These are phyloP conservation scores for Linderina pennispora DNA, from an alignment of 192 early-diverging fungal species.

Conservation along the genomic window DNA sequence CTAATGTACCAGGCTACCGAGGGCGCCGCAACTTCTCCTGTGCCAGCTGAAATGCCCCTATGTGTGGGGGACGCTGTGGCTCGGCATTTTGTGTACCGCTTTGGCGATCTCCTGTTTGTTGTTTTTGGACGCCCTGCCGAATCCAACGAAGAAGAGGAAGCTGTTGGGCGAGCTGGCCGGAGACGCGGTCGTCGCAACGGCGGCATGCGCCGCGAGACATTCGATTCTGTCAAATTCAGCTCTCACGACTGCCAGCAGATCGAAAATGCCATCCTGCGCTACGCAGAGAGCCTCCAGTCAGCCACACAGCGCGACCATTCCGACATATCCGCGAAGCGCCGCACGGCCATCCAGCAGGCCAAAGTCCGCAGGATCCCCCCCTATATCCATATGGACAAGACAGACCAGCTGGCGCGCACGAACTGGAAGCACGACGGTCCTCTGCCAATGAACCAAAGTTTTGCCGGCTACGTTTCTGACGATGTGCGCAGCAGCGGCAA, in stretches of 20 bases:
- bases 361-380: conserved; percentile 24
- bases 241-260: no score
- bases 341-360: conserved; percentile 6
- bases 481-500: neutral
- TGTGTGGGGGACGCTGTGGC: no score
- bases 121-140: no score
- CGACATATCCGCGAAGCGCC: conserved; percentile 5
- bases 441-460: conserved; percentile 19
- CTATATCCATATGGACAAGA: conserved; percentile 7
- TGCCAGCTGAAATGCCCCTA: no score
- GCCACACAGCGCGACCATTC: conserved; percentile 15
- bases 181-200: no score
- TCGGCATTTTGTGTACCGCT: no score
- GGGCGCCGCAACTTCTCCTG: no score
- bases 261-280: conserved; percentile 22
- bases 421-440: conserved; percentile 8
- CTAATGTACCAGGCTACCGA: conserved; percentile 13
- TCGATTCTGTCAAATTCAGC: no score
- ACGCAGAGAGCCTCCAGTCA: conserved; percentile 32
- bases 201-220: no score
- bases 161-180: no score
- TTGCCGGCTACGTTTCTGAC: conserved; percentile 5
- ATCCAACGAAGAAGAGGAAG: no score
- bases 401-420: conserved; percentile 1
- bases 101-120: no score